Evolutionary conservation across 192 early-diverging fungal species (phyloP).

Genomic region (Backusella tuberculispora): DNA sequence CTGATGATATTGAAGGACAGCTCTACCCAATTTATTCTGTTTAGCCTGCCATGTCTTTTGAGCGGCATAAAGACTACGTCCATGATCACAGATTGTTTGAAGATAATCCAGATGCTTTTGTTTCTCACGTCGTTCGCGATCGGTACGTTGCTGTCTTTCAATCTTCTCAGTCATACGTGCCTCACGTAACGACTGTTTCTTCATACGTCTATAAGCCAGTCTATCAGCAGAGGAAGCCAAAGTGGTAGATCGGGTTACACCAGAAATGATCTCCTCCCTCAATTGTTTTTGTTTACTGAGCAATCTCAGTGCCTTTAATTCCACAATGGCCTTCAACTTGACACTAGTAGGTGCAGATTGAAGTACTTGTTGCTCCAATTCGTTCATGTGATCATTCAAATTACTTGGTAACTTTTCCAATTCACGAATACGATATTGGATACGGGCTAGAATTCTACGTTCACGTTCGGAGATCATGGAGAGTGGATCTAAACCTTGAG

Average conservation of each 20-base stretch:
- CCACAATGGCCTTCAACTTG: conserved; percentile 77
- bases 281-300: conserved; percentile 63
- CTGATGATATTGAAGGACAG: conserved; percentile 77
- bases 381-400: background rate
- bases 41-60: conserved; percentile 73
- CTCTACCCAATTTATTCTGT: conserved; percentile 73
- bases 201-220: conserved; percentile 73
- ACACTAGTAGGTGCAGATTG: conserved; percentile 26
- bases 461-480: conserved; percentile 80
- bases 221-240: conserved; percentile 83
- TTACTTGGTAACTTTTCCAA: conserved; percentile 50
- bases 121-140: conserved; percentile 85
- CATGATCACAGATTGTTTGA: conserved; percentile 73
- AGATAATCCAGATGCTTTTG: conserved; percentile 85
- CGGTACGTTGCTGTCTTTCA: conserved; percentile 86
- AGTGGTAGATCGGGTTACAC: conserved; percentile 74
- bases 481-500: conserved; percentile 81
- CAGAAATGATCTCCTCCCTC: conserved; percentile 74
- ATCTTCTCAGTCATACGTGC: conserved; percentile 87
- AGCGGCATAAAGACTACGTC: conserved; percentile 66
- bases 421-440: conserved; percentile 80
- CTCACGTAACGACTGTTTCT: conserved; percentile 84
- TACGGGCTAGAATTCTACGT: conserved; percentile 65
- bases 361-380: conserved; percentile 11
- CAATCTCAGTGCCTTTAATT: conserved; percentile 85